A percentile compares a stretch with the other conserved stretches of the same genome.
Evolutionary conservation across 257 asterid genomes (phyloP).

Genomic region (Solanum boliviense): DNA sequence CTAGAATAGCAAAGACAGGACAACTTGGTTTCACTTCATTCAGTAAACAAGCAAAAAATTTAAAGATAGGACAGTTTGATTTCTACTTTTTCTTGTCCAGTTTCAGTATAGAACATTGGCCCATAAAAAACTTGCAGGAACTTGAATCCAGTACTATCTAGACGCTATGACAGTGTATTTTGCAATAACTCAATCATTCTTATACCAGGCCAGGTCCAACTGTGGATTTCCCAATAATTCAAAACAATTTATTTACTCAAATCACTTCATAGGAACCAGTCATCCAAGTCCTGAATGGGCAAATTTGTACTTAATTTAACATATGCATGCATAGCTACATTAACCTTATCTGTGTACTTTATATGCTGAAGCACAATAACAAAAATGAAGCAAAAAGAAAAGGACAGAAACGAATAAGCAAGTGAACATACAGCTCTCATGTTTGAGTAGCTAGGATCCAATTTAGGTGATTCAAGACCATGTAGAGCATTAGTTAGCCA

Average conservation of each 20-base stretch:
- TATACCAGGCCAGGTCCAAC: neutral
- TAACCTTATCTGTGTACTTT: neutral
- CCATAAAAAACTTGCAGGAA: neutral
- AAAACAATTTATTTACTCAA: neutral
- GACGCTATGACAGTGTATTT: neutral
- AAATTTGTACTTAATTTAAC: neutral
- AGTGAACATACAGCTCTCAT: conserved; percentile 67
- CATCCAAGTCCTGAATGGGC: neutral
- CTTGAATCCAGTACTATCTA: neutral
- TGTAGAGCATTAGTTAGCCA: conserved; percentile 73
- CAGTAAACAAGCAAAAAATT: neutral
- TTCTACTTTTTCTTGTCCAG: neutral
- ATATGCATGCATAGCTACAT: neutral
- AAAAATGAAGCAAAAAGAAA: neutral
- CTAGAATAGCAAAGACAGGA: neutral
- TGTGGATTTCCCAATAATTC: neutral
- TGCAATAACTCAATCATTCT: neutral
- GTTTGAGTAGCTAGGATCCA: conserved; percentile 59
- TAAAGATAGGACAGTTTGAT: neutral
- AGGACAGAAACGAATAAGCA: neutral
- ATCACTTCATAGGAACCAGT: neutral
- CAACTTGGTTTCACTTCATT: neutral
- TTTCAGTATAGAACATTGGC: neutral
- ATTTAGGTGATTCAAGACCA: conserved; percentile 61
- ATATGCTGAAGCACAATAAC: neutral